These are phyloP conservation scores for Colletotrichum karsti DNA, from an alignment of 2,329 filamentous ascomycete genomes.

Conservation along the genomic window DNA sequence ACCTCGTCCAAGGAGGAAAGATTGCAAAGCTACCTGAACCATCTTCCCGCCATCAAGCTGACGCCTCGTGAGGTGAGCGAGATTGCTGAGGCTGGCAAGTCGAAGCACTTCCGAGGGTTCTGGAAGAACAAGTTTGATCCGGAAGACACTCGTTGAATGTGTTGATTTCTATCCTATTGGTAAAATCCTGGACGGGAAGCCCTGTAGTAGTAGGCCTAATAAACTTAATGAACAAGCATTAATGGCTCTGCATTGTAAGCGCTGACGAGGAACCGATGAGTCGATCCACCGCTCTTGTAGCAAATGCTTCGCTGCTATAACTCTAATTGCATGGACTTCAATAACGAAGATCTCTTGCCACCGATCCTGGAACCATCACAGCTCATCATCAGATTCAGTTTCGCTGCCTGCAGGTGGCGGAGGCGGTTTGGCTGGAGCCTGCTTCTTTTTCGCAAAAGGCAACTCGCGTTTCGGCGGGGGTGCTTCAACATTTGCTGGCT, in stretches of 20 bases:
- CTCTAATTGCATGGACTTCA: too few species aligned
- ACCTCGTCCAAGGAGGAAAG: constrained; percentile 68
- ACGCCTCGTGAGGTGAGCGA: constrained; percentile 65
- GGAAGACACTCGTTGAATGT: constrained; percentile 56
- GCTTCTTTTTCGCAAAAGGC: constrained; percentile 52
- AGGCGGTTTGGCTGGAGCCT: constrained; percentile 32
- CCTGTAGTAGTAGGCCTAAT: neutral
- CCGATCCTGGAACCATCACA: constrained; percentile 42
- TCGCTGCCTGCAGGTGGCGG: constrained; percentile 49
- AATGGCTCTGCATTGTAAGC: neutral
- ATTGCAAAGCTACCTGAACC: constrained; percentile 62
- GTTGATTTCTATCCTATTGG: neutral
- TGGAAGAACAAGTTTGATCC: constrained; percentile 62
- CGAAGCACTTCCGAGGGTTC: constrained; percentile 70
- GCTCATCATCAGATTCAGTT: constrained; percentile 65
- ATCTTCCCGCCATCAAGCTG: constrained; percentile 64
- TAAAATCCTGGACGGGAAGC: neutral
- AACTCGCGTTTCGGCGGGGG: constrained; percentile 50
- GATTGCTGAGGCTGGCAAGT: constrained; percentile 61
- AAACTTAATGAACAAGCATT: neutral
- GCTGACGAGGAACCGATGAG: neutral
- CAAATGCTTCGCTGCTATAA: neutral
- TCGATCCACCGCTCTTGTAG: neutral
- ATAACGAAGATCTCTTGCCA: neutral
- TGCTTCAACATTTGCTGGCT: neutral